Conservation (phyloP, 345 rosid genomes). For the Citrus sp. region DNA sequence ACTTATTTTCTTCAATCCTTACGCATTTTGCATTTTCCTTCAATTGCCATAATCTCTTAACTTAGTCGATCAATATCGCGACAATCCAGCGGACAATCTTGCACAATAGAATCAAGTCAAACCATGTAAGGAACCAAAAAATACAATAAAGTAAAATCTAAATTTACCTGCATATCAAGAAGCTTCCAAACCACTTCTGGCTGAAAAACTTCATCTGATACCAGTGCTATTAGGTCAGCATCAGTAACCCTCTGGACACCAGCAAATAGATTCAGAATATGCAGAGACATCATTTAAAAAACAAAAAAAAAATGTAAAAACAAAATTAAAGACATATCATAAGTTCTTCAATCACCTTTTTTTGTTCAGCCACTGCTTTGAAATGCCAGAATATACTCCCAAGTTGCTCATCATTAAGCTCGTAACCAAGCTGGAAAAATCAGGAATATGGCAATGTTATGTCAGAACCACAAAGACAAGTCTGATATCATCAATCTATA, state of each 20-base stretch:
- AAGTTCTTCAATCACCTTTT: conserved; percentile 51
- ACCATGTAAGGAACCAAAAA: background rate
- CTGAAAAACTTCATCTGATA: conserved; percentile 98
- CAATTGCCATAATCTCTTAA: background rate
- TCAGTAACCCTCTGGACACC: conserved; percentile 70
- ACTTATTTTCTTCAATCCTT: background rate
- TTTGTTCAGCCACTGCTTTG: conserved; percentile 85
- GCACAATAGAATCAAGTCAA: background rate
- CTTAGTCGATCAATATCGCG: background rate
- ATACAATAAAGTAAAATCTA: background rate
- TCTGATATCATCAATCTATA: background rate
- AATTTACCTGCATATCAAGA: conserved; percentile 71
- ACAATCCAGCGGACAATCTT: background rate
- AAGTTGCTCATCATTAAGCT: conserved; percentile 68
- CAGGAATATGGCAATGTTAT: conserved; percentile 15
- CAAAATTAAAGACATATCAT: background rate
- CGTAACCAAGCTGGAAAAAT: conserved; percentile 76
- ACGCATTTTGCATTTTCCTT: background rate
- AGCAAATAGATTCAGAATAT: conserved; percentile 19
- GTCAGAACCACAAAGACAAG: background rate
- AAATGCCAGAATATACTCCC: conserved; percentile 79
- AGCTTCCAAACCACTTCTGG: conserved; percentile 85
- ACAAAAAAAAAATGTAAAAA: background rate
- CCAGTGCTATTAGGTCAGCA: conserved; percentile 84
- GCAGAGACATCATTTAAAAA: conserved; percentile 3